Conservation (phyloP, 1,284 basidiomycete genomes). For the Stereum hirsutum region DNA sequence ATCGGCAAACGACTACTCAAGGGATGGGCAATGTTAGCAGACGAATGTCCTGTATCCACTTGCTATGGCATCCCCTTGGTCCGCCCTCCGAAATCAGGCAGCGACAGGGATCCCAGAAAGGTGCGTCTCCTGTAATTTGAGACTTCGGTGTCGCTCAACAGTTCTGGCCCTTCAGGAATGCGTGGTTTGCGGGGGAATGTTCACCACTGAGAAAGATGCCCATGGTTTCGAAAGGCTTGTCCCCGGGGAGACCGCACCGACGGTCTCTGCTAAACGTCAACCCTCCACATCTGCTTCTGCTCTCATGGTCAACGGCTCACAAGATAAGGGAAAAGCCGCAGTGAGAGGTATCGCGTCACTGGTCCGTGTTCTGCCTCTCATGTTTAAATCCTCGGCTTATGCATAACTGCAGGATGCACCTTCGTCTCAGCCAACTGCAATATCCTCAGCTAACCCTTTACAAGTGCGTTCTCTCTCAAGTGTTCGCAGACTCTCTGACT, state of each 20-base stretch:
- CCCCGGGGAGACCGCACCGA: slow-evolving; percentile 19
- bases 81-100: slow-evolving; percentile 55
- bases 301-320: background rate
- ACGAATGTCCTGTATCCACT: slow-evolving; percentile 59
- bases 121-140: slow-evolving; percentile 23
- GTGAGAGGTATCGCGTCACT: slow-evolving; percentile 2
- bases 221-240: slow-evolving; percentile 41
- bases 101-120: slow-evolving; percentile 54
- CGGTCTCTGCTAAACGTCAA: too few species aligned
- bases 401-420: background rate
- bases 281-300: background rate
- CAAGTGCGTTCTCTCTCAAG: too few species aligned
- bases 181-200: slow-evolving; percentile 61
- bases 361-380: slow-evolving; percentile 6
- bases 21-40: slow-evolving; percentile 80
- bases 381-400: background rate
- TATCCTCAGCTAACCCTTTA: background rate
- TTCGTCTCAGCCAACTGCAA: background rate
- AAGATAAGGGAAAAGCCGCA: slow-evolving; percentile 10
- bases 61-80: slow-evolving; percentile 73
- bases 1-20: slow-evolving; percentile 68
- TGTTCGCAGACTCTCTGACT: background rate
- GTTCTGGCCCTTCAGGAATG: slow-evolving; percentile 47
- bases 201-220: slow-evolving; percentile 42
- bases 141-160: background rate